These are phyloP conservation scores for Escovopsis sp. DNA, from an alignment of 2,329 filamentous ascomycete genomes.

Conservation along the genomic window DNA sequence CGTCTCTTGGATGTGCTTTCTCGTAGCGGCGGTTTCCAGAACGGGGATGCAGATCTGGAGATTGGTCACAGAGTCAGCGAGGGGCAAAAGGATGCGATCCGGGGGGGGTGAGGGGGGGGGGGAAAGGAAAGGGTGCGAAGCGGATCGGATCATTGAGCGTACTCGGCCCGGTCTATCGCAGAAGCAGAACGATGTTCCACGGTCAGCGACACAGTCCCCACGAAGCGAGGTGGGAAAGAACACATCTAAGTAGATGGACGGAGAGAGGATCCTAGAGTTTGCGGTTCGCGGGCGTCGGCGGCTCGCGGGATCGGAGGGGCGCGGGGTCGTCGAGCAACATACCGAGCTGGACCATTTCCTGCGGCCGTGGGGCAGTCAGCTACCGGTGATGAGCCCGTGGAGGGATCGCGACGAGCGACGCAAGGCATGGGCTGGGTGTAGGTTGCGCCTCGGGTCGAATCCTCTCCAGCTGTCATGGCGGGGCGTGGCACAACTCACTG, in stretches of 20 bases:
- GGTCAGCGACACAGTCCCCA: conserved; percentile 12
- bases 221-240: too few relatives aligned
- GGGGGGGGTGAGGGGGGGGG: not conserved
- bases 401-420: too few relatives aligned
- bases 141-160: conserved; percentile 20
- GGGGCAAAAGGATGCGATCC: conserved; percentile 2
- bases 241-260: too few relatives aligned
- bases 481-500: conserved; percentile 36
- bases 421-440: not conserved
- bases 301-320: not conserved
- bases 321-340: conserved; percentile 22
- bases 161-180: conserved; percentile 46
- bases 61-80: conserved; percentile 13
- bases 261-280: too few relatives aligned
- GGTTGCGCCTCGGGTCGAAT: not conserved
- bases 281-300: conserved; percentile 1
- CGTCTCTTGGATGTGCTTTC: conserved; percentile 37
- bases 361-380: conserved; percentile 28
- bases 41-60: conserved; percentile 66
- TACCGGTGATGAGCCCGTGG: too few relatives aligned
- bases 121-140: too few relatives aligned
- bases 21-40: conserved; percentile 54
- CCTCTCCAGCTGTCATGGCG: too few relatives aligned
- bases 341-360: conserved; percentile 99
- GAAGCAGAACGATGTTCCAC: conserved; percentile 9